Base-by-base conservation (phyloP, 495 filamentous ascomycete species). In the Aspergillus funiculosus region DNA sequence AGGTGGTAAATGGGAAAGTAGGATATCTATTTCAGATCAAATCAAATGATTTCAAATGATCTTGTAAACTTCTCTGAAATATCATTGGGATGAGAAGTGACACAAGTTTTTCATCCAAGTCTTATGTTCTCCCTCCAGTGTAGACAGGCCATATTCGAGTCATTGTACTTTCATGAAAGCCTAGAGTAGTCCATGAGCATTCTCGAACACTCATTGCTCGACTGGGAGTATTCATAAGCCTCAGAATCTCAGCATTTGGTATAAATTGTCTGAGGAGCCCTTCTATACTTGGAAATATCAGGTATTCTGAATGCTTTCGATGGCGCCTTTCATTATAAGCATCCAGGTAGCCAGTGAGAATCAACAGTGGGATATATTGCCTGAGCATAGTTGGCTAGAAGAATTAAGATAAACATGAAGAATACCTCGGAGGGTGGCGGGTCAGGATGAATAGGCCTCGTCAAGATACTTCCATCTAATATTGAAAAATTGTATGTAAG, bases 201-300 rank as follows among this genome's bases (percentile, higher is more conserved):
- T 53, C 28, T 50, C 20, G 21, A 65, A 66, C 1, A 59, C 60
- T 28, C 50, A 59, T 27, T 62, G 22, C 39, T 62, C 46, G 6
- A 72, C 40, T 64, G 50, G 8, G 53, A 48, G 34, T 59, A 31
- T 2, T 69, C 63, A 50, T 60, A 63, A 6, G 44, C 26, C 15
- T 56, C 44, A 1, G 57, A 56, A 26, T 64, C 18, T 64, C 67
- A 72, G 48, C 62, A 29, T 3, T 61, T 61, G 40, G 59, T 50
- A 6, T 44, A 15, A 3, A 32, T 20, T 0, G 18, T 13, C 11
- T 17, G 8, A 66, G 39, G 20, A 72, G 58, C 21, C 66, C 52
- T n/a, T 59, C 19, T 0, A 49, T 36, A 0, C 46, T 52, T 0
- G 66, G 69, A 14, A 63, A 66, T 5, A 49, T 44, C 4, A 67